A percentile compares a stretch with the other conserved stretches of the same genome.
Evolutionary conservation across 2,329 filamentous ascomycete genomes (phyloP).

Genomic region (Penicillium sp.): DNA sequence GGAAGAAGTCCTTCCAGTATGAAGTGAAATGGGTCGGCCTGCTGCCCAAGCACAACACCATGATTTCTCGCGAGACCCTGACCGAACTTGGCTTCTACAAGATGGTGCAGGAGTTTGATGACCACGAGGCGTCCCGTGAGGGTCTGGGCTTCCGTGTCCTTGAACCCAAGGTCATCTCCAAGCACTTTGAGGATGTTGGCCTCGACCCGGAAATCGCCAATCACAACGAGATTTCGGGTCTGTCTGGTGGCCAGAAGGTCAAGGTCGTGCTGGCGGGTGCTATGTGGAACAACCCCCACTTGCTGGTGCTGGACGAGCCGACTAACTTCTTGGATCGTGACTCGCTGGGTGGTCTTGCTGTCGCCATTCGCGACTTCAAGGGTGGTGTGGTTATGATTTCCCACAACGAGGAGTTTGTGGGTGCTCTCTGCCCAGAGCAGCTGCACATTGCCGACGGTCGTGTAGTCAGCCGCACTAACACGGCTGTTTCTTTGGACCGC

Average conservation of each 20-base stretch:
- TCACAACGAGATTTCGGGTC: conserved; percentile 94
- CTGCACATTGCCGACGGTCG: conserved; percentile 90
- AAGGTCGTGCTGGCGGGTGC: conserved; percentile 95
- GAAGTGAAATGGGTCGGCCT: conserved; percentile 93
- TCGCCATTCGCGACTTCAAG: conserved; percentile 96
- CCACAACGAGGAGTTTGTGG: conserved; percentile 98
- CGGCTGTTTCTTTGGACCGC: conserved; percentile 70
- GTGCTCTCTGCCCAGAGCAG: conserved; percentile 91
- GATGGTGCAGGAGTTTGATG: conserved; percentile 95
- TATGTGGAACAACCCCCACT: conserved; percentile 98
- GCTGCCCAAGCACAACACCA: conserved; percentile 88
- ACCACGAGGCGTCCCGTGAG: conserved; percentile 97
- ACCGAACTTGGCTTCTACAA: conserved; percentile 83
- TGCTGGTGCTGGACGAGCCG: conserved; percentile 95
- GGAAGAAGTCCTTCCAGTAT: conserved; percentile 98
- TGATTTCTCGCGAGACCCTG: conserved; percentile 90
- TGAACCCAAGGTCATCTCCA: conserved; percentile 88
- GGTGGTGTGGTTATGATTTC: conserved; percentile 99
- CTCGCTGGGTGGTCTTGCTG: conserved; percentile 92
- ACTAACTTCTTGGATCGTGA: conserved; percentile 99
- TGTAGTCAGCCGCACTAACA: conserved; percentile 76
- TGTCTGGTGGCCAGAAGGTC: conserved; percentile 97
- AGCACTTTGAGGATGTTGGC: conserved; percentile 97
- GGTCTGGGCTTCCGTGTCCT: conserved; percentile 94
- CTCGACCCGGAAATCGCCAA: conserved; percentile 97